Evolutionary conservation across 2,329 filamentous ascomycete species (phyloP), one percentile per base, ranked within the genome.

Genomic region (Neonectria ditissima): DNA sequence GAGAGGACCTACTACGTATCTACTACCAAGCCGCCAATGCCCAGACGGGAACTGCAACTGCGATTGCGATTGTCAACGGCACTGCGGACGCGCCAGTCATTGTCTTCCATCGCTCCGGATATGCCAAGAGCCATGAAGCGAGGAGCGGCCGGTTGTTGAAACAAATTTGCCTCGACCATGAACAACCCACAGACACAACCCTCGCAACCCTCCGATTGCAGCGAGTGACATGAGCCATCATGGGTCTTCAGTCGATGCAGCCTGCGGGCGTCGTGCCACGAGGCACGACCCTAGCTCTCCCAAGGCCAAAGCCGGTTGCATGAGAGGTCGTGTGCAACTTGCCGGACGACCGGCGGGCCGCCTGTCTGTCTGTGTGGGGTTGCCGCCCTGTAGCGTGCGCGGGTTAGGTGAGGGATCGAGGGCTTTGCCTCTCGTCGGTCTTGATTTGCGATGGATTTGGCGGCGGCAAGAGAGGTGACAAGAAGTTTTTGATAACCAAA

Each of bases 101-200:
- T 18, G 44, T 47, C 56, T 63, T 67, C 62, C 71, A 60, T 73
- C 66, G 48, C 57, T 65, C 68, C 60, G 66, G 28, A 34, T 13
- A 64, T 61, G 71, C 69, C 71, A 73, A 72, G 70, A 59, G 18
- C 39, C 32, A 22, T 18, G 24, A 67, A 70, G 63, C 69, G 67
- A 70, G 62, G 43, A 60, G 47, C 41, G 43, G 61, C 65, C 63
- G 55, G 55, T 62, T 65, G 55, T 65, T 65, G 65, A 69, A 68
- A 66, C 65, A 68, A n/a, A 9, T 58, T 43, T 66, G 41, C 30
- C 54, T 72, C 52, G 62, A 34, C 53, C 55, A 22, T 63, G 41
- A 55, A 62, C 58, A 37, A 24, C 11, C 47, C 47, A 24, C 20
- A 61, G 32, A 51, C 41, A 34, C 56, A 57, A 50, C n/a, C 47